Base-by-base conservation (phyloP, 495 filamentous ascomycete species). In the Neurospora sp. region DNA sequence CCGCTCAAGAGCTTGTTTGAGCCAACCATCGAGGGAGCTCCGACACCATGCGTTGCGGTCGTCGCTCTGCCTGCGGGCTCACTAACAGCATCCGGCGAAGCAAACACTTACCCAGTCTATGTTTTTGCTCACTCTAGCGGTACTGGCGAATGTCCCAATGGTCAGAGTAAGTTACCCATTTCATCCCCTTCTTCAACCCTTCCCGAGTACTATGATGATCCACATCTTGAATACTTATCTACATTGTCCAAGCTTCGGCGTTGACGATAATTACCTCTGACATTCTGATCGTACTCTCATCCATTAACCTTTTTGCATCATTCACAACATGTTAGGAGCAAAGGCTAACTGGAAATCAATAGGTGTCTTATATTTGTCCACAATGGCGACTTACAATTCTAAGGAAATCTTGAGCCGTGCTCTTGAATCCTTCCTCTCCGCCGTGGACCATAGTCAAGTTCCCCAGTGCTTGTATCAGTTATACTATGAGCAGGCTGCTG, bases 171-270 rank as follows among this genome's bases (percentile, higher is more conserved):
- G 94, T 80, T 76, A 40, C 5, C 22, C 7, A 73, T 73, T 72
- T 59, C 73, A 78, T 53, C 37, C 71, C 73, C 71, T 38, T 31
- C 73, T 71, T 53, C 72, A 73, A 46, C 69, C 27, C 73, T 35
- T 68, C 73, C 73, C 66, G 69, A 76, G 76, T 82, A 81, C 84
- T 83, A 87, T 86, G 83, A 94, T 94, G 94, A 97, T 94, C 89
- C 91, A 84, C 85, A 86, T 79, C 80, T 84, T 84, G 89, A 94
- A 94, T 91, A 95, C 93, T 97, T 98, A 97, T 96, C 94, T 98
- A 98, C 94, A 97, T 97, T 97, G 92, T 90, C 94, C 93, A 92
- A 89, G 83, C 82, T 89, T 87, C 82, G 84, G 80, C 82, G 84
- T 89, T 95, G 93, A 94, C 89, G 92, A 93, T 86, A 89, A 87